Conservation (phyloP, 768 basidiomycete genomes). For the Pleurotus ostreatus region DNA sequence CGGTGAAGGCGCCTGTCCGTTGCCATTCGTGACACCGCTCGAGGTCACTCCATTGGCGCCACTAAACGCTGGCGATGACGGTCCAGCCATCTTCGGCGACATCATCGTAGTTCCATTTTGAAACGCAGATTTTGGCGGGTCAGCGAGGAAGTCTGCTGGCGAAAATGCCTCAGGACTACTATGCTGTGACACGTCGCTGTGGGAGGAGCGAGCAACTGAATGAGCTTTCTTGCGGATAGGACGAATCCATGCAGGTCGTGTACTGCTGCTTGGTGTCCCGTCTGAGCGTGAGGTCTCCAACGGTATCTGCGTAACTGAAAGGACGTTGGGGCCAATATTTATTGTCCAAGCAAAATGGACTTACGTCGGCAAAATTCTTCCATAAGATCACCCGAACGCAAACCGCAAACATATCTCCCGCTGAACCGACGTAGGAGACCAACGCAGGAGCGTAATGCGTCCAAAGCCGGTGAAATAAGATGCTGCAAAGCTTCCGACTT, state of each 20-base stretch:
- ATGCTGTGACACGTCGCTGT: slow-evolving; percentile 42
- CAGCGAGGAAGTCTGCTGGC: slow-evolving; percentile 60
- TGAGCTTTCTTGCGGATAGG: slow-evolving; percentile 79
- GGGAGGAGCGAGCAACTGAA: slow-evolving; percentile 38
- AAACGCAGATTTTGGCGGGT: slow-evolving; percentile 32
- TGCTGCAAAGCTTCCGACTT: slow-evolving; percentile 74
- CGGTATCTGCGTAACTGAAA: slow-evolving; percentile 77
- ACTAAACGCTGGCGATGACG: neutral
- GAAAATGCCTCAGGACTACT: slow-evolving; percentile 68
- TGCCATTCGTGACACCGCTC: neutral
- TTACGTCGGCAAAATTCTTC: slow-evolving; percentile 90
- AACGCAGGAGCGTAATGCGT: slow-evolving; percentile 84
- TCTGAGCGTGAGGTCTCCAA: slow-evolving; percentile 62
- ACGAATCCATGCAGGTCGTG: slow-evolving; percentile 83
- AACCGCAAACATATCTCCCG: slow-evolving; percentile 87
- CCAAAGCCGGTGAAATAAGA: slow-evolving; percentile 76
- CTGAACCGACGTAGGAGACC: slow-evolving; percentile 86
- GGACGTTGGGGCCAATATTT: slow-evolving; percentile 5
- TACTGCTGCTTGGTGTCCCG: slow-evolving; percentile 32
- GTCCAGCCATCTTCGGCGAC: slow-evolving; percentile 1
- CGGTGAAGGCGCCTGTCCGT: slow-evolving; percentile 6
- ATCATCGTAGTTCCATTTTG: neutral
- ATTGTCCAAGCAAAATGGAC: slow-evolving; percentile 16
- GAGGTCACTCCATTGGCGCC: neutral
- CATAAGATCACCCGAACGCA: slow-evolving; percentile 87